Percentiles rank a stretch among this genome's conserved stretches.
These are phyloP conservation scores for Tetratostichococcus sp. DNA, from an alignment of 139 green algal species.

Conservation along the genomic window DNA sequence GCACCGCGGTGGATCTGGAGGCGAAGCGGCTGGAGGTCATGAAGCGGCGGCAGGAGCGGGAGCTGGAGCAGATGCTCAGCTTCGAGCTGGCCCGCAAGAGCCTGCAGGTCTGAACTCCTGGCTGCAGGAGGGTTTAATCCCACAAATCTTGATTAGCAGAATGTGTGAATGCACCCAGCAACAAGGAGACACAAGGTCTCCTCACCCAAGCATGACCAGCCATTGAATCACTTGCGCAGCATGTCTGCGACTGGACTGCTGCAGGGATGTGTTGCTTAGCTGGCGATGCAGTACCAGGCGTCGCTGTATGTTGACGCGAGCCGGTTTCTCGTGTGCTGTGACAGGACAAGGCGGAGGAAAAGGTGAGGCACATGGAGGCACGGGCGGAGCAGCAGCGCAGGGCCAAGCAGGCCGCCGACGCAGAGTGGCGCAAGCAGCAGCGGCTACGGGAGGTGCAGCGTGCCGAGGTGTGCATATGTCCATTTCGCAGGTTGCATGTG, in stretches of 20 bases:
- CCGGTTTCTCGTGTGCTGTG: not conserved
- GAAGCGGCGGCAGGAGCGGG: constrained; percentile 68
- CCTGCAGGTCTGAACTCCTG: constrained; percentile 49
- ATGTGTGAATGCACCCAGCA: too few species aligned
- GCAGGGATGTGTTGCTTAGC: too few species aligned
- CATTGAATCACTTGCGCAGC: constrained; percentile 39
- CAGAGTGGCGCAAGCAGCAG: constrained; percentile 63
- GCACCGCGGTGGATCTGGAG: constrained; percentile 63
- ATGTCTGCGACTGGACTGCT: not conserved
- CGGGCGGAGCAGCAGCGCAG: constrained; percentile 48
- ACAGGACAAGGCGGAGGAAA: constrained; percentile 39
- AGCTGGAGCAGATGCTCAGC: constrained; percentile 69
- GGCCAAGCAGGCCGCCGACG: constrained; percentile 51
- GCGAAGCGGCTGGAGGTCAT: constrained; percentile 75
- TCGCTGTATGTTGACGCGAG: too few species aligned
- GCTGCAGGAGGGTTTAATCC: too few species aligned
- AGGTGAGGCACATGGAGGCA: constrained; percentile 47
- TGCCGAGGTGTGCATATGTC: constrained; percentile 23
- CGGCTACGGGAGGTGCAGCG: constrained; percentile 59
- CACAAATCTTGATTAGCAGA: too few species aligned
- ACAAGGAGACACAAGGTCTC: too few species aligned
- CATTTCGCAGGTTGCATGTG: not conserved
- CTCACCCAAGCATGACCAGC: too few species aligned
- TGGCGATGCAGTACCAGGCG: too few species aligned
- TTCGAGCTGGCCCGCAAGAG: constrained; percentile 69